Evolutionary conservation across 2,329 filamentous ascomycete genomes (phyloP).

Genomic region (Aspergillus pseudonomiae): DNA sequence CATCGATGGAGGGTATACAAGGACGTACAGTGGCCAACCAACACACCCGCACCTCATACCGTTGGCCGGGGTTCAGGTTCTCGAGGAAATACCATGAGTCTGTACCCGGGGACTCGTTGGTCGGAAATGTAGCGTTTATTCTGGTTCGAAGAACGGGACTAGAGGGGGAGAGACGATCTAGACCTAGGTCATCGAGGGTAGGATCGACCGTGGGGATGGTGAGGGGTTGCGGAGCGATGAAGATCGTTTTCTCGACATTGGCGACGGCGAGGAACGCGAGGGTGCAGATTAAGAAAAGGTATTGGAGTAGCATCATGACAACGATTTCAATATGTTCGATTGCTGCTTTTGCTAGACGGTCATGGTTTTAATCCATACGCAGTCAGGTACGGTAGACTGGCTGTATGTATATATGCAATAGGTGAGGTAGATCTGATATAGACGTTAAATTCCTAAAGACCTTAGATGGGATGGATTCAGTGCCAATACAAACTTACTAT

Average conservation of each 20-base stretch:
- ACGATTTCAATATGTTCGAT: too few relatives aligned
- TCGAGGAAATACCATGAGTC: constrained; percentile 80
- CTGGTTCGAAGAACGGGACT: constrained; percentile 62
- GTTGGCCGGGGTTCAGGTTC: constrained; percentile 67
- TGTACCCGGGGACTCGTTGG: constrained; percentile 56
- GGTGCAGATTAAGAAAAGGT: constrained; percentile 22
- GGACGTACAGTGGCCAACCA: constrained; percentile 84
- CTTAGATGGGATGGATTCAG: neutral
- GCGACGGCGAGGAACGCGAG: constrained; percentile 45
- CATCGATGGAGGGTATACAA: neutral
- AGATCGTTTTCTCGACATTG: constrained; percentile 92
- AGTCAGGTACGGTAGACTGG: neutral
- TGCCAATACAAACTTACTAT: neutral
- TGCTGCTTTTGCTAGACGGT: neutral
- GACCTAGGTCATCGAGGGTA: constrained; percentile 62
- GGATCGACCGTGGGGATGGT: constrained; percentile 59
- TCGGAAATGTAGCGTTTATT: constrained; percentile 70
- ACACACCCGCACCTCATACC: constrained; percentile 90
- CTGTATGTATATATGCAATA: neutral
- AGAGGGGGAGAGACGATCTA: constrained; percentile 66
- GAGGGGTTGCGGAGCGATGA: constrained; percentile 68
- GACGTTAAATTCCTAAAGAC: neutral
- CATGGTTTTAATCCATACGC: neutral
- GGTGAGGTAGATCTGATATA: neutral
- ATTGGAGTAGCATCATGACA: constrained; percentile 14